Base-by-base conservation (phyloP, 345 rosid genomes). In the Populus tremula region DNA sequence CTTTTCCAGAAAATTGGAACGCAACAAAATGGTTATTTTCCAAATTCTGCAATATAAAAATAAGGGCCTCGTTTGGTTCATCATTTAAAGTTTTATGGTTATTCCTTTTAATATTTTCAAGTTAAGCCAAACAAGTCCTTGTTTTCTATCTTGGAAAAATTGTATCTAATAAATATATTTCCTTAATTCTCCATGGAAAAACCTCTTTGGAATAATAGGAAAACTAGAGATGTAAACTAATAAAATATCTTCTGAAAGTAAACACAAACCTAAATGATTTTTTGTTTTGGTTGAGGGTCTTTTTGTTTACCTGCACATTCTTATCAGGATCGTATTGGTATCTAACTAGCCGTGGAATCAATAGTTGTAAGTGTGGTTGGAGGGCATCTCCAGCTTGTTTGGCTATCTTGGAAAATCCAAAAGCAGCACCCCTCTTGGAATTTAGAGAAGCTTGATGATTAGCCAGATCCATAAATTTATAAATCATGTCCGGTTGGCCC, bases 381-480 rank as follows among this genome's bases (percentile, higher is more conserved):
- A 95, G 94, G 72, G 98, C 99, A 87, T 95, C 98, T 83, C 98
- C 99, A 54, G 99, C 99, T 89, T 91, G 98, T 84, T 93, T 95
- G 79, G 99, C 98, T 84, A 95, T 93, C 86, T 89, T 95, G 71
- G 98, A 92, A 85, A 93, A 93, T 72, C 98, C 98, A 89, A 91
- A 95, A 84, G 99, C 99, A 84, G 98, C 98, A 84, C 99, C 99
- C 81, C 98, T 90, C 80, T 91, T 95, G 12, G 96, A 90, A 86
- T 93, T 88, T 75, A 93, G 86, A 80, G 98, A 89, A 67, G 93
- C 91, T 84, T 95, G 98, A 80, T 93, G 89, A 85, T 95, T 95
- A 74, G 99, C 99, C 73, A 95, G 91, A 84, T 95, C 96, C 99
- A 95, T 95, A 73, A 95, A 95, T 88, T 95, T 95, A 79, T 93